A percentile compares a stretch with the other conserved stretches of the same genome.
phyloP scores from a whole-genome alignment of 148 eudicot genomes.

The Nepenthes mirabilis region DNA sequence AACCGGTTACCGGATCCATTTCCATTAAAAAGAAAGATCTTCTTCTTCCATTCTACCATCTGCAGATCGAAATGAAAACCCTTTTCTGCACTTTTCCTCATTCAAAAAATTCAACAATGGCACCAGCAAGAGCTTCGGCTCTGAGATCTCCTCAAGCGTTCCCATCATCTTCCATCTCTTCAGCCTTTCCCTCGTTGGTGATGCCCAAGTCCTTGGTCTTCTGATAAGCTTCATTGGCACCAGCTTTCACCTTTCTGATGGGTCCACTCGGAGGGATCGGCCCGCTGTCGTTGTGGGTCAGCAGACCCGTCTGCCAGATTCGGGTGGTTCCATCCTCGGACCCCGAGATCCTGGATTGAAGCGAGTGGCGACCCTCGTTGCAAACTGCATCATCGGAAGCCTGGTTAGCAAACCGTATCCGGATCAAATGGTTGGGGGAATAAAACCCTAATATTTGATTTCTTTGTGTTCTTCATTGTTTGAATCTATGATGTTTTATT shows the following conservation, averaged over 20 bases:
- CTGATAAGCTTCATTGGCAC: conserved; percentile 32
- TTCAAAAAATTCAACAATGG: too few species aligned
- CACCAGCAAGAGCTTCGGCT: too few species aligned
- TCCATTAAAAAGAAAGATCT: too few species aligned
- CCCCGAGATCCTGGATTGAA: conserved; percentile 84
- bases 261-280: conserved; percentile 18
- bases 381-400: conserved; percentile 34
- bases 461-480: not conserved
- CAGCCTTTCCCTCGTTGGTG: conserved; percentile 30
- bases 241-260: conserved; percentile 27
- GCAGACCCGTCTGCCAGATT: conserved; percentile 75
- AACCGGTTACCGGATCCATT: too few species aligned
- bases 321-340: conserved; percentile 88
- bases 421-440: not conserved
- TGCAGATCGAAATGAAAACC: too few species aligned
- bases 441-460: not conserved
- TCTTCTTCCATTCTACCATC: too few species aligned
- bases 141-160: conserved; percentile 9
- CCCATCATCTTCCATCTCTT: conserved; percentile 27
- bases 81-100: too few species aligned
- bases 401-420: not conserved
- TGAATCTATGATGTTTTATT: too few species aligned
- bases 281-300: conserved; percentile 25
- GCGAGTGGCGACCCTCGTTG: conserved; percentile 96
- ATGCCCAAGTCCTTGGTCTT: conserved; percentile 47